Conservation (phyloP, 345 rosid species). For the Gossypium mustelinum region DNA sequence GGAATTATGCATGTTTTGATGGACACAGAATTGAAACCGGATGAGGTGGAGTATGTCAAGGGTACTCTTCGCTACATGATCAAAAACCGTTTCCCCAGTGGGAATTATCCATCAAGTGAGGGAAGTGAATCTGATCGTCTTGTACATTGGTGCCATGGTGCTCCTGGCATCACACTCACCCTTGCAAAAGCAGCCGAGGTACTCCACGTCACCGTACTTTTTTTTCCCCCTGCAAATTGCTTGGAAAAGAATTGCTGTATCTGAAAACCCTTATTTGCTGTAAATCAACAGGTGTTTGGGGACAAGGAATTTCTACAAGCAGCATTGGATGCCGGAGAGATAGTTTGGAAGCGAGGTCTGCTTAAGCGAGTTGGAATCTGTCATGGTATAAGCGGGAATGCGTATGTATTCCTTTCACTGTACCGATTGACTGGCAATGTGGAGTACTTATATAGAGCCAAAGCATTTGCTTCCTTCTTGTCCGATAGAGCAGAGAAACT, state of each 20-base stretch:
- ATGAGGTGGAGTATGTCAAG: constrained; percentile 61
- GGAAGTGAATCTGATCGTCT: constrained; percentile 49
- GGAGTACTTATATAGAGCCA: constrained; percentile 48
- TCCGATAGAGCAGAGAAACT: constrained; percentile 44
- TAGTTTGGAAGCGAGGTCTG: constrained; percentile 63
- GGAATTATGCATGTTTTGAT: constrained; percentile 67
- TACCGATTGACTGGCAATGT: constrained; percentile 43
- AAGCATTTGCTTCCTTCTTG: constrained; percentile 69
- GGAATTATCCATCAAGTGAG: constrained; percentile 64
- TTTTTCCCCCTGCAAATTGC: background rate
- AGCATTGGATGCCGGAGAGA: constrained; percentile 56
- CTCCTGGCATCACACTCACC: constrained; percentile 63
- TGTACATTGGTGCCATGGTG: constrained; percentile 79
- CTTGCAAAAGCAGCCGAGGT: constrained; percentile 70
- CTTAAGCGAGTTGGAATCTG: constrained; percentile 69
- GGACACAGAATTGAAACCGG: constrained; percentile 58
- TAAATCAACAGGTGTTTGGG: constrained; percentile 48
- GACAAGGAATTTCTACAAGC: constrained; percentile 56
- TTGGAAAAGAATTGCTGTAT: background rate
- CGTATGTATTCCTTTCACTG: constrained; percentile 57
- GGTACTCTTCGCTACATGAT: constrained; percentile 58
- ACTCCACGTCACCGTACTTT: background rate
- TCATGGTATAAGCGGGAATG: constrained; percentile 66
- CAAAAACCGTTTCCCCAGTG: constrained; percentile 45
- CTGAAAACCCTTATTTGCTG: background rate